These are phyloP conservation scores for Leccinum insolens DNA, from an alignment of 1,284 basidiomycete genomes.

Conservation along the genomic window DNA sequence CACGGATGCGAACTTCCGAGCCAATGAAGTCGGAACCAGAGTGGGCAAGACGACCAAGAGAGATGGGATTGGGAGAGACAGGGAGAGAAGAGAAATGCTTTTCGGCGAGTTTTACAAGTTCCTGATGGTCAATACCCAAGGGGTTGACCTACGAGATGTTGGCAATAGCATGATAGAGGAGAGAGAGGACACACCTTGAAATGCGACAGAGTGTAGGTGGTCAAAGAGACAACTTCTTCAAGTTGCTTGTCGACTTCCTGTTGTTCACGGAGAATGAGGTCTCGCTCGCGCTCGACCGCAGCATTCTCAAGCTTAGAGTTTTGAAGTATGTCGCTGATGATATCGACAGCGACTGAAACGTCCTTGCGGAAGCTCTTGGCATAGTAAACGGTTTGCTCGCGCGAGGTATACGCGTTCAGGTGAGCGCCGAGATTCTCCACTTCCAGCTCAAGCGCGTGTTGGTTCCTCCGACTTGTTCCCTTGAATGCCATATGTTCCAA, in stretches of 20 bases:
- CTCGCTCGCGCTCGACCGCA: conserved; percentile 95
- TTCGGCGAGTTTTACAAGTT: conserved; percentile 94
- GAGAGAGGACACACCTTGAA: conserved; percentile 69
- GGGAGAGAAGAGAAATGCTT: conserved; percentile 93
- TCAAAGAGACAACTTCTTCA: conserved; percentile 97
- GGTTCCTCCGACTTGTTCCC: conserved; percentile 89
- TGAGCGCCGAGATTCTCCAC: conserved; percentile 99
- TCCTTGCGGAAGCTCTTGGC: conserved; percentile 99
- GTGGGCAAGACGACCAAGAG: conserved; percentile 80
- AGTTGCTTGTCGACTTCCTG: conserved; percentile 99
- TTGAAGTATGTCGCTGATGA: conserved; percentile 98
- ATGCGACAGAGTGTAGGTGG: conserved; percentile 96
- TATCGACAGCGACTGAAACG: conserved; percentile 90
- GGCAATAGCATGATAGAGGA: conserved; percentile 12
- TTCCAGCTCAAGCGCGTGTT: conserved; percentile 94
- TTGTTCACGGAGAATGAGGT: conserved; percentile 97
- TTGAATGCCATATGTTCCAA: conserved; percentile 98
- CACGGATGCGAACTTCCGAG: conserved; percentile 94
- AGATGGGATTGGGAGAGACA: conserved; percentile 85
- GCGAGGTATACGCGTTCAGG: conserved; percentile 97
- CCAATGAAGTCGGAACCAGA: conserved; percentile 86
- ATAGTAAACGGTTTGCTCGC: conserved; percentile 99
- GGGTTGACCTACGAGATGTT: conserved; percentile 70
- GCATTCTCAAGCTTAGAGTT: conserved; percentile 92
- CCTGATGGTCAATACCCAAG: conserved; percentile 93